A percentile compares a stretch with the other conserved stretches of the same genome.
Conservation (phyloP, 2,329 filamentous ascomycete species). For the Endoconidiophora polonica region DNA sequence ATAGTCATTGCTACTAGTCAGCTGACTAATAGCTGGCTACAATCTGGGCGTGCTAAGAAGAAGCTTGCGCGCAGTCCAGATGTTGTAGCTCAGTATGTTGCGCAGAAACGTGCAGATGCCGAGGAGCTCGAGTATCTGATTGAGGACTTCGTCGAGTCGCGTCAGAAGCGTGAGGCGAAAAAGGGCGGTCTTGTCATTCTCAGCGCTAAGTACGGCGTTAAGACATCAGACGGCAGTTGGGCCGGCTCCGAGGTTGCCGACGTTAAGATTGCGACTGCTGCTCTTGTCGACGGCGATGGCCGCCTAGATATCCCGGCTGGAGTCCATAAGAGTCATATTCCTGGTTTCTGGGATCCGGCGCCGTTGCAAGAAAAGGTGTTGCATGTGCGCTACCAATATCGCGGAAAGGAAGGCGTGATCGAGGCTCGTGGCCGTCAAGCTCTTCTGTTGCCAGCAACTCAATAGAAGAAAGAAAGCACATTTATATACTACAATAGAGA, state of each 20-base stretch:
- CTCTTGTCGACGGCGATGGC: conserved; percentile 25
- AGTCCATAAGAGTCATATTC: conserved; percentile 26
- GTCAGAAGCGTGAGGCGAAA: conserved; percentile 21
- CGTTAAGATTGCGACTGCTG: conserved; percentile 30
- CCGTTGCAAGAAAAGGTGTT: conserved; percentile 28
- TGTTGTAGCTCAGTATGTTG: conserved; percentile 14
- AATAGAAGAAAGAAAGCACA: not conserved
- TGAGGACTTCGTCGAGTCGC: conserved; percentile 23
- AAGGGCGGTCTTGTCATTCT: conserved; percentile 30
- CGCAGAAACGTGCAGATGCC: conserved; percentile 26
- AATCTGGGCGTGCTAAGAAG: conserved; percentile 18
- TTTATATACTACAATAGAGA: not conserved
- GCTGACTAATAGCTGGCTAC: conserved; percentile 19
- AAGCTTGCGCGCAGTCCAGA: conserved; percentile 1
- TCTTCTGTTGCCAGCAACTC: conserved; percentile 15
- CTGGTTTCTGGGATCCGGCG: conserved; percentile 36
- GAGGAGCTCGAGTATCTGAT: conserved; percentile 29
- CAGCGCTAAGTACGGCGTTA: conserved; percentile 31
- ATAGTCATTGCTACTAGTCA: conserved; percentile 22
- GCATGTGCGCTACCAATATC: conserved; percentile 27
- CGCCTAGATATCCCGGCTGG: conserved; percentile 24
- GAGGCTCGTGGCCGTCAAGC: conserved; percentile 24
- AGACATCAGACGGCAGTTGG: conserved; percentile 17
- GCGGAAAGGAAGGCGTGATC: conserved; percentile 13
- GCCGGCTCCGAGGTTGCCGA: conserved; percentile 30